These are phyloP conservation scores for Podaxis carcinomalis DNA, from an alignment of 768 basidiomycete genomes.

Conservation along the genomic window DNA sequence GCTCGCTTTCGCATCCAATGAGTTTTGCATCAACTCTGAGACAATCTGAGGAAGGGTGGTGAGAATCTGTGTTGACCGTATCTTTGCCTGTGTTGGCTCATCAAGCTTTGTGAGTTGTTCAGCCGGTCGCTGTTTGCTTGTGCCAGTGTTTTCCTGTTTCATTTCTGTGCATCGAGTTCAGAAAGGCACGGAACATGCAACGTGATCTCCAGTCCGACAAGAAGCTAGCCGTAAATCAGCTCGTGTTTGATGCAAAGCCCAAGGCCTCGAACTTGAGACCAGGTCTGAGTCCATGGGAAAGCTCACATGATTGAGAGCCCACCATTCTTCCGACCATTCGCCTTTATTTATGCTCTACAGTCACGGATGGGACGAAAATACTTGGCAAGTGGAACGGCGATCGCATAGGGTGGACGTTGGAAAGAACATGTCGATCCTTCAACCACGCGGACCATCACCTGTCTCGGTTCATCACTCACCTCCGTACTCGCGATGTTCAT, in stretches of 20 bases:
- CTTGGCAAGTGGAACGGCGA: no score
- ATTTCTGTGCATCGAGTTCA: not conserved
- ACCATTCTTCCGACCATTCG: no score
- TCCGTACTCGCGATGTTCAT: not conserved
- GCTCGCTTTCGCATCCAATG: conserved; percentile 75
- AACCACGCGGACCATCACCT: not conserved
- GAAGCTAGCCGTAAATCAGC: not conserved
- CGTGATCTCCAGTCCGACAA: not conserved
- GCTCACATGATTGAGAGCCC: not conserved
- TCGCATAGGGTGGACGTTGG: no score
- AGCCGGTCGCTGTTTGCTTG: no score
- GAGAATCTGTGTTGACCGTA: conserved; percentile 82
- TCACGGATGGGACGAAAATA: no score
- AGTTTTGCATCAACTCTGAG: conserved; percentile 86
- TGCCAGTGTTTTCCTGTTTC: not conserved
- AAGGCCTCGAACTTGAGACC: not conserved
- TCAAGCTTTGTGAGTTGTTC: conserved; percentile 45
- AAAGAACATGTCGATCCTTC: no score
- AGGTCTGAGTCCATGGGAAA: not conserved
- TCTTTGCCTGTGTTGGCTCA: conserved; percentile 54
- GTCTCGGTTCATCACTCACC: not conserved
- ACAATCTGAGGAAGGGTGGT: conserved; percentile 78
- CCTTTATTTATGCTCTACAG: no score
- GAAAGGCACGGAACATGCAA: not conserved
- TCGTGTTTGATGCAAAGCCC: not conserved